A percentile compares a stretch with the other conserved stretches of the same genome.
phyloP scores from a whole-genome alignment of 805 yeast species.

The Hanseniaspora nectarophila region DNA sequence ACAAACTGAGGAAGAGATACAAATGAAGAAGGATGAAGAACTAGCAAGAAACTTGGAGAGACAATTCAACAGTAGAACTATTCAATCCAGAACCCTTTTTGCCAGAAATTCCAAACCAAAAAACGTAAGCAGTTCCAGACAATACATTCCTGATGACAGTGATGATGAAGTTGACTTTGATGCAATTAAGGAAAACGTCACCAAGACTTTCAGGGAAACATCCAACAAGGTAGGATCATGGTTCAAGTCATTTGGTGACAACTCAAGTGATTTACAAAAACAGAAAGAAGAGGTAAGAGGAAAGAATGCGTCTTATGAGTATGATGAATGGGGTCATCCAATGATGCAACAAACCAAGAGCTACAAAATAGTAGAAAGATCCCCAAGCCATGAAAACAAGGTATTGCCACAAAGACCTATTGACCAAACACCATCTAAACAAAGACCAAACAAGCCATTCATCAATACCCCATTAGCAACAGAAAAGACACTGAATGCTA shows the following conservation, averaged over 20 bases:
- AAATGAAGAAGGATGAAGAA: slow-evolving; percentile 60
- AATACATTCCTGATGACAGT: slow-evolving; percentile 21
- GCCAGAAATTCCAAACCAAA: background rate
- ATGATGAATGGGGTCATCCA: slow-evolving; percentile 14
- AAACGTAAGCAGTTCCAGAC: slow-evolving; percentile 24
- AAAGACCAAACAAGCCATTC: background rate
- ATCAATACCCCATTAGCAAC: slow-evolving; percentile 8
- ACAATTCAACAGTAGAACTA: slow-evolving; percentile 34
- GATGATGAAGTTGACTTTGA: slow-evolving; percentile 31
- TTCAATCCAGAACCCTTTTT: slow-evolving; percentile 13
- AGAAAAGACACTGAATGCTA: background rate
- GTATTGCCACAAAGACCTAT: slow-evolving; percentile 4
- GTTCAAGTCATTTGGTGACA: slow-evolving; percentile 47
- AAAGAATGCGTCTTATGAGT: background rate
- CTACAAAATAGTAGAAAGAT: slow-evolving; percentile 14
- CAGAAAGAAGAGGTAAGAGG: slow-evolving; percentile 8
- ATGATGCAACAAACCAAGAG: slow-evolving; percentile 1
- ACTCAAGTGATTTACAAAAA: slow-evolving; percentile 18
- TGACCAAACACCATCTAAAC: slow-evolving; percentile 2
- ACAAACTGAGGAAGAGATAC: slow-evolving; percentile 27
- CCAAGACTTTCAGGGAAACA: slow-evolving; percentile 72
- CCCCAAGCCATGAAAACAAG: slow-evolving; percentile 5
- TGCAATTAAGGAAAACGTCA: slow-evolving; percentile 50
- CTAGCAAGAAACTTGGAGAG: slow-evolving; percentile 72
- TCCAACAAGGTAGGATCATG: slow-evolving; percentile 62